Percentiles rank a stretch among this genome's conserved stretches.
Conservation (phyloP, 73 alveolate species). For the Symbiodinium pilosum region DNA sequence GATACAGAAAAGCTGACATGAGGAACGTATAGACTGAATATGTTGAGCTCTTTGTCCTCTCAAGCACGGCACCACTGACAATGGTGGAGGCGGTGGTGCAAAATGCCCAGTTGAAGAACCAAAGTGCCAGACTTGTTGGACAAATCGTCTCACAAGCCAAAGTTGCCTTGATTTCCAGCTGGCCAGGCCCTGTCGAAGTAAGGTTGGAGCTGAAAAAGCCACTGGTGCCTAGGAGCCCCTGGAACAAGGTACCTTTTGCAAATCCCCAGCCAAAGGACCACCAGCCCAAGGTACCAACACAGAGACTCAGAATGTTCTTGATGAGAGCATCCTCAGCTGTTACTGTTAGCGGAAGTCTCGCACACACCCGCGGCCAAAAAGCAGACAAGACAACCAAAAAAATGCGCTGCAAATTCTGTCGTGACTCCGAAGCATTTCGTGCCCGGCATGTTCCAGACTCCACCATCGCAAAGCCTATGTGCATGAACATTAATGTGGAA, state of each 20-base stretch:
- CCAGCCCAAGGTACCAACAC: conserved; percentile 95
- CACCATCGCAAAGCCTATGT: conserved; percentile 95
- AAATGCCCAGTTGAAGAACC: conserved; percentile 95
- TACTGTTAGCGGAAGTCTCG: not conserved
- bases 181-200: not conserved
- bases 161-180: not conserved
- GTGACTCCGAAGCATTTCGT: conserved; percentile 72
- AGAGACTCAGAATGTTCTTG: conserved; percentile 94
- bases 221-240: not conserved
- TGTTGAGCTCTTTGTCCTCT: conserved; percentile 89
- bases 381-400: not conserved
- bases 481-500: conserved; percentile 48
- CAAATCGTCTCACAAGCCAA: not conserved
- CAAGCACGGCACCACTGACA: conserved; percentile 96
- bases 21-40: conserved; percentile 92
- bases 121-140: conserved; percentile 25
- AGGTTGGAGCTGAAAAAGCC: conserved; percentile 15
- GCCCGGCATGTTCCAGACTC: conserved; percentile 95
- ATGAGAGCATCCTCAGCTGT: conserved; percentile 17
- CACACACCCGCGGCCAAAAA: not conserved
- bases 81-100: conserved; percentile 95
- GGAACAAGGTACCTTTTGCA: conserved; percentile 65
- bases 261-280: conserved; percentile 93
- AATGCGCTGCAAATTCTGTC: not conserved
- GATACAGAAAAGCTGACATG: conserved; percentile 96